These are phyloP conservation scores for Durio zibethinus DNA, from an alignment of 345 rosid genomes.

Conservation along the genomic window DNA sequence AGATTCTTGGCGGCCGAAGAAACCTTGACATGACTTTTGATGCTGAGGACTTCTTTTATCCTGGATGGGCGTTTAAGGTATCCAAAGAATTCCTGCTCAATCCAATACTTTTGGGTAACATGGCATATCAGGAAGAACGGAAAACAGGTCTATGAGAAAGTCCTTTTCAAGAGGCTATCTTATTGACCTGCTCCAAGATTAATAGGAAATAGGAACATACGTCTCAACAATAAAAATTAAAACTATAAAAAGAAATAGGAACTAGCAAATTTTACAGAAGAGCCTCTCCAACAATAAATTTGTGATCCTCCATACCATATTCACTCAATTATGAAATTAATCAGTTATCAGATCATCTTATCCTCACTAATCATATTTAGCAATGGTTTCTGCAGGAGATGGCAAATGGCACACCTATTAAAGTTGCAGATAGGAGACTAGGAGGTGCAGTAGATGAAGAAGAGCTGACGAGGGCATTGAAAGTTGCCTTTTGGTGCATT, in stretches of 20 bases:
- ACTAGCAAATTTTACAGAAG: too few species aligned
- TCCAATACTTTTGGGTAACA: too few species aligned
- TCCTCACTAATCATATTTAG: neutral
- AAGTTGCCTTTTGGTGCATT: conserved; percentile 71
- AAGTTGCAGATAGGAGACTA: conserved; percentile 48
- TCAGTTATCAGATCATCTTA: neutral
- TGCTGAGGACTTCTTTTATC: conserved; percentile 69
- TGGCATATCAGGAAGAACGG: too few species aligned
- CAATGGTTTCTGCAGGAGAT: conserved; percentile 35
- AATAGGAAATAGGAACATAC: too few species aligned
- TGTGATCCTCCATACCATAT: neutral
- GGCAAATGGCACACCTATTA: conserved; percentile 39
- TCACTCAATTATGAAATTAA: neutral
- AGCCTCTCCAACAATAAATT: too few species aligned
- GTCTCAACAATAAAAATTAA: too few species aligned
- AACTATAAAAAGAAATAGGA: too few species aligned
- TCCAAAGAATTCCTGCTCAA: too few species aligned
- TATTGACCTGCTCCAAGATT: too few species aligned
- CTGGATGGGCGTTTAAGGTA: conserved; percentile 90
- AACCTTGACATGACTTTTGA: conserved; percentile 63
- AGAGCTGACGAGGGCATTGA: conserved; percentile 51
- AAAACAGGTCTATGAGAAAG: too few species aligned
- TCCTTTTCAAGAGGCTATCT: too few species aligned
- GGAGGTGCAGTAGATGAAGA: conserved; percentile 52
- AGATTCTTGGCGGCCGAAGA: conserved; percentile 70